A percentile compares a stretch with the other conserved stretches of the same genome.
Evolutionary conservation across 2,329 filamentous ascomycete species (phyloP).

Genomic region (Neonectria ditissima): DNA sequence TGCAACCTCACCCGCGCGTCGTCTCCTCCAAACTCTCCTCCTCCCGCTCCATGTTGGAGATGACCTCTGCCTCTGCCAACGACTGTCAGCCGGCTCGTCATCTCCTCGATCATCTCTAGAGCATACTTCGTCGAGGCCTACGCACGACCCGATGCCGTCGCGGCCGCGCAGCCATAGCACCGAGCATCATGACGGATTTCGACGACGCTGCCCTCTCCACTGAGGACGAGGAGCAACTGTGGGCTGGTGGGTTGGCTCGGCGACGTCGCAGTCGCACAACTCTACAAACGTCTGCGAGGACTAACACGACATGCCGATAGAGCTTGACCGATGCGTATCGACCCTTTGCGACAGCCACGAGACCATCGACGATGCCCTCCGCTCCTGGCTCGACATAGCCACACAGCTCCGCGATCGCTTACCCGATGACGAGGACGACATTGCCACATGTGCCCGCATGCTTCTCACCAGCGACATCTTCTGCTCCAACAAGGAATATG

Average conservation of each 20-base stretch:
- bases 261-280: conserved; percentile 1
- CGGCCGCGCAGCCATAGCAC: conserved; percentile 41
- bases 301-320: conserved; percentile 49
- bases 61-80: conserved; percentile 37
- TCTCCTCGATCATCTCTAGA: conserved; percentile 31
- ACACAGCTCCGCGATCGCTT: conserved; percentile 81
- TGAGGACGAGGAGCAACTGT: conserved; percentile 88
- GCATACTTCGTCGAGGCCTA: conserved; percentile 21
- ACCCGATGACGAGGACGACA: conserved; percentile 80
- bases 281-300: conserved; percentile 19
- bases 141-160: conserved; percentile 51
- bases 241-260: conserved; percentile 73
- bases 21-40: conserved; percentile 19
- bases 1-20: conserved; percentile 13
- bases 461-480: conserved; percentile 84
- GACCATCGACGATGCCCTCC: conserved; percentile 84
- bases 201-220: conserved; percentile 72
- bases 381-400: conserved; percentile 84
- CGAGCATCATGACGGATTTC: conserved; percentile 68
- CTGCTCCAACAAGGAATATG: conserved; percentile 80
- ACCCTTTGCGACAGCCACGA: conserved; percentile 64
- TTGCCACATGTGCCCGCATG: conserved; percentile 82
- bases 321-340: conserved; percentile 61
- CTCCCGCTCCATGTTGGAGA: conserved; percentile 34
- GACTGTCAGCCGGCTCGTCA: conserved; percentile 37